These are phyloP conservation scores for Saccharomycopsis lassenensis DNA, from an alignment of 805 yeast species.

Conservation along the genomic window DNA sequence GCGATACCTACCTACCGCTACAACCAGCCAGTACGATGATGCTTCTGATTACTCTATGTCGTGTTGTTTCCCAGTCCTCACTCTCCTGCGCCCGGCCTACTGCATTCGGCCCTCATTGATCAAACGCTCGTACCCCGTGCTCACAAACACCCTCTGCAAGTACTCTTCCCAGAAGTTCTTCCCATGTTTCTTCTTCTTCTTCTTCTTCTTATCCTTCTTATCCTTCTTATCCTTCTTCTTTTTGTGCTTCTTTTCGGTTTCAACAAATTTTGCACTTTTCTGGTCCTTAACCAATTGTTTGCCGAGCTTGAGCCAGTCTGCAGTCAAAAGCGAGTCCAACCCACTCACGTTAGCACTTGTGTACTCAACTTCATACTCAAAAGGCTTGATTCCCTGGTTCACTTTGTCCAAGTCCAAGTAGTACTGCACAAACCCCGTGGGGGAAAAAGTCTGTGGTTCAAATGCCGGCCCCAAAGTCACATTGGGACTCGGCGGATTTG, in stretches of 20 bases:
- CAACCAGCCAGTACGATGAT: too few relatives aligned
- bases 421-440: constrained; percentile 62
- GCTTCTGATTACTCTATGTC: too few relatives aligned
- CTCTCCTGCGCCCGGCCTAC: constrained; percentile 55
- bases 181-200: constrained; percentile 20
- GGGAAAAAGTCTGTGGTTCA: constrained; percentile 58
- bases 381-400: constrained; percentile 34
- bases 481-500: constrained; percentile 30
- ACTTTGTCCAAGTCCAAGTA: constrained; percentile 49
- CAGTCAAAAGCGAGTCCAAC: constrained; percentile 45
- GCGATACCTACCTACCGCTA: too few relatives aligned
- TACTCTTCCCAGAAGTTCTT: constrained; percentile 45
- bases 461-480: constrained; percentile 67
- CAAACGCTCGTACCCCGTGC: constrained; percentile 49
- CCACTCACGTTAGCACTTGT: constrained; percentile 55
- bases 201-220: constrained; percentile 28
- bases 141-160: constrained; percentile 49
- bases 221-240: constrained; percentile 32
- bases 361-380: constrained; percentile 57
- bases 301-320: constrained; percentile 49
- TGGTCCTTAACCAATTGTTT: constrained; percentile 12
- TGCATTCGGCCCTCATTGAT: constrained; percentile 56
- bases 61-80: constrained; percentile 72
- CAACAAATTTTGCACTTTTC: constrained; percentile 26
- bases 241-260: too few relatives aligned